Base-by-base conservation (phyloP, 2,329 filamentous ascomycete genomes). In the Aureobasidium melanogenum region DNA sequence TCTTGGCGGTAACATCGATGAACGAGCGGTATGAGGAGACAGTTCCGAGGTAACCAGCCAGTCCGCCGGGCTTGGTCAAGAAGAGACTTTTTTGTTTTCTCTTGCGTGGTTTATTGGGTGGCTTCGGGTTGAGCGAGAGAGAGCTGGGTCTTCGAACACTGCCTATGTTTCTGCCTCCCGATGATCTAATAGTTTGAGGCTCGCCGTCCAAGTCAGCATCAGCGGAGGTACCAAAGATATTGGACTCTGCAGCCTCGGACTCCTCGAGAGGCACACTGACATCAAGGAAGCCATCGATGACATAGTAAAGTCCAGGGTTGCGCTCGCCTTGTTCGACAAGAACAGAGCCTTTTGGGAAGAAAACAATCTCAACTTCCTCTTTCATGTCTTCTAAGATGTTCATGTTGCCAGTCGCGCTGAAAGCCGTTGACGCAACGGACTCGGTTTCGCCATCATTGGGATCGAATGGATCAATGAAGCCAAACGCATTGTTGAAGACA, bases 281-380 rank as follows among this genome's bases (percentile, higher is more conserved):
- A 69, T 99, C 94, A 38, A 99, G 77, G 68, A 99, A 99, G 0
- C 94, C 94, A 72, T 99, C 94, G 54, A 99, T 88, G 3, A 99
- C 93, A 74, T 99, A 99, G 76, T 99, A 99, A 0, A 99, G 74
- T 0, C 94, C 94, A 0, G 94, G 94, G 67, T 95, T 96, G n/a
- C 94, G 84, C 72, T 99, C 94, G 10, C 94, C 93, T 75, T 97
- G 92, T 70, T 99, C 94, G 0, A 99, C 92, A 17, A 99, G 81
- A 0, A 99, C 88, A 1, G 94, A 93, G 2, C 89, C 92, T 72
- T 97, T 90, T 0, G 92, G 93, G 66, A 99, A 99, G 76, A 89
- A 97, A 6, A 99, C 94, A 66, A 99, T 97, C 70, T 99, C 94
- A 2, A 97, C 84, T 58, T 99, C 94, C 64, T 96, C 88, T 65